These are phyloP conservation scores for Leptosphaerulina australis DNA, from an alignment of 2,329 filamentous ascomycete genomes.

Conservation along the genomic window DNA sequence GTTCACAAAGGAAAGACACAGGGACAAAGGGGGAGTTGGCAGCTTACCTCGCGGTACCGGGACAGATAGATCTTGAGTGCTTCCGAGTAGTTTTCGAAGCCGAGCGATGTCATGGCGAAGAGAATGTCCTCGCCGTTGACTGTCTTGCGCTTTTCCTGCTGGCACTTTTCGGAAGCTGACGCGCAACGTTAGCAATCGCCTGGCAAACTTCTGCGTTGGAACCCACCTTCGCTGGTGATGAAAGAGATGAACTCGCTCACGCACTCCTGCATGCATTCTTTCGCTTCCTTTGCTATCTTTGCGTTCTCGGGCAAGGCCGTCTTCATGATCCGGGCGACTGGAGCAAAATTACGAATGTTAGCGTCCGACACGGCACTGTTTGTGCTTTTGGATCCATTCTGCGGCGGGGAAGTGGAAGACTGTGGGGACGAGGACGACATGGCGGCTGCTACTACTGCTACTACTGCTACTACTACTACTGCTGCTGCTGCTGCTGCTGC, in stretches of 20 bases:
- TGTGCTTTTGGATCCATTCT: conserved; percentile 32
- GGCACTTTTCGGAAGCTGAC: conserved; percentile 95
- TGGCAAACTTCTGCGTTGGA: too few relatives aligned
- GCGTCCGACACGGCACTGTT: conserved; percentile 68
- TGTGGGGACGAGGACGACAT: conserved; percentile 55
- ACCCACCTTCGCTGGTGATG: conserved; percentile 96
- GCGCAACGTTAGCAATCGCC: too few relatives aligned
- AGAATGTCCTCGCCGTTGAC: conserved; percentile 99
- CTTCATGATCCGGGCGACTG: conserved; percentile 99
- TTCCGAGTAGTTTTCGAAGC: conserved; percentile 98
- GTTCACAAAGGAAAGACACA: conserved; percentile 46
- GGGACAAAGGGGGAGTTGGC: conserved; percentile 36
- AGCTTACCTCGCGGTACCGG: conserved; percentile 94
- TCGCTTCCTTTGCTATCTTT: conserved; percentile 98
- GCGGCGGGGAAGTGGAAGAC: conserved; percentile 45
- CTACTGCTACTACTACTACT: conserved; percentile 36
- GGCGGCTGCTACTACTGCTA: conserved; percentile 31
- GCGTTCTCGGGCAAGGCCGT: conserved; percentile 95
- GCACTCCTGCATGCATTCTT: conserved; percentile 99
- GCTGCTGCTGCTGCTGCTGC: conserved; percentile 37
- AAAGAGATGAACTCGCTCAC: conserved; percentile 99
- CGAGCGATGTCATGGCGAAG: conserved; percentile 98
- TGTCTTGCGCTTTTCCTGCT: conserved; percentile 98
- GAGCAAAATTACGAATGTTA: conserved; percentile 92
- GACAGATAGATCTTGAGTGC: conserved; percentile 97